Conservation (phyloP, 208 protist species). For the Polymyxa betae region DNA sequence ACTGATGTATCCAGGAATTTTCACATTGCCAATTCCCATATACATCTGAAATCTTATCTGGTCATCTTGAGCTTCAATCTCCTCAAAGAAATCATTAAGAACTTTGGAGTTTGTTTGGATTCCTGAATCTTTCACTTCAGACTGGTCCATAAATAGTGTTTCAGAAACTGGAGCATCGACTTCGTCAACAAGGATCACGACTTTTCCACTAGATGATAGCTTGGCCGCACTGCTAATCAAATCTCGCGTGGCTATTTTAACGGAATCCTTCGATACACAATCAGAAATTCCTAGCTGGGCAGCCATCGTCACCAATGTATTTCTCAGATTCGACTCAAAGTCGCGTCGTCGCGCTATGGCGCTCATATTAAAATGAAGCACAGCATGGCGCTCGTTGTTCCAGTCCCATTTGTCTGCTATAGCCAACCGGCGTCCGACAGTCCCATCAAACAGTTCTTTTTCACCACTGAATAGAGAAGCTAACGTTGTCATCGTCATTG, state of each 20-base stretch:
- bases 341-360: background rate
- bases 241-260: background rate
- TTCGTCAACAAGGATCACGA: constrained; percentile 36
- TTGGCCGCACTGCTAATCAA: background rate
- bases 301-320: background rate
- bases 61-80: background rate
- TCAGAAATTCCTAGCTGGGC: background rate
- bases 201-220: constrained; percentile 26
- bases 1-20: background rate
- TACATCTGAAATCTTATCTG: constrained; percentile 21
- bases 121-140: background rate
- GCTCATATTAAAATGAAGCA: constrained; percentile 11
- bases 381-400: background rate
- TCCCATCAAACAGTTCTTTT: constrained; percentile 17
- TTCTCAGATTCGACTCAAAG: background rate
- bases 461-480: constrained; percentile 17
- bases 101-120: background rate
- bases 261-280: background rate
- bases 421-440: background rate
- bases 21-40: background rate
- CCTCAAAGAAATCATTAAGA: background rate
- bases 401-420: constrained; percentile 26
- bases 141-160: background rate
- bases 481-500: constrained; percentile 14
- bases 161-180: constrained; percentile 27